phyloP scores from a whole-genome alignment of 2,329 filamentous ascomycete species.

The Fusarium scirpi region DNA sequence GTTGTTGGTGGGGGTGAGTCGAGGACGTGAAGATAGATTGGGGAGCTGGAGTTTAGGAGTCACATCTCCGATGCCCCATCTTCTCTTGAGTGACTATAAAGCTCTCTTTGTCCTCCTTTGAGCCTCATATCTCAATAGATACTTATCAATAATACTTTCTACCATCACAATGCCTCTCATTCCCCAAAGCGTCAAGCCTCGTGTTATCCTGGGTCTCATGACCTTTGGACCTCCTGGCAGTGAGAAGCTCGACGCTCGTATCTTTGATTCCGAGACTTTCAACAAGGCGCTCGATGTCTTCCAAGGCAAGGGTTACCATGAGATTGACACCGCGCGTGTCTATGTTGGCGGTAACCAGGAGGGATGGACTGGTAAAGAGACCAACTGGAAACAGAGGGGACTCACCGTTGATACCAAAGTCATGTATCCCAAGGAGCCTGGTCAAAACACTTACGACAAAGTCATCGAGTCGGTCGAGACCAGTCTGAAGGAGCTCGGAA shows the following conservation, averaged over 20 bases:
- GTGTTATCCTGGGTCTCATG: slow-evolving; percentile 88
- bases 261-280: slow-evolving; percentile 75
- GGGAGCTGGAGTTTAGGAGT: slow-evolving; percentile 39
- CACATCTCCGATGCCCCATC: slow-evolving; percentile 29
- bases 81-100: slow-evolving; percentile 20
- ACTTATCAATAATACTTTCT: background rate
- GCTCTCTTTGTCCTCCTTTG: background rate
- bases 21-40: slow-evolving; percentile 21
- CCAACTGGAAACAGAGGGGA: slow-evolving; percentile 82
- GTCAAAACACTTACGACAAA: slow-evolving; percentile 72
- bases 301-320: slow-evolving; percentile 82
- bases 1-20: slow-evolving; percentile 27
- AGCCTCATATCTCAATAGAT: background rate
- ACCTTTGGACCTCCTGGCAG: slow-evolving; percentile 77
- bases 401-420: slow-evolving; percentile 83
- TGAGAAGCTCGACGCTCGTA: slow-evolving; percentile 71
- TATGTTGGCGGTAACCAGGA: slow-evolving; percentile 83
- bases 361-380: slow-evolving; percentile 75
- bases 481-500: slow-evolving; percentile 77
- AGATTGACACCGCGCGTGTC: slow-evolving; percentile 84
- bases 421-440: slow-evolving; percentile 69
- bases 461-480: slow-evolving; percentile 74
- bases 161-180: slow-evolving; percentile 60
- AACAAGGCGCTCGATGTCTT: slow-evolving; percentile 79
- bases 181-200: slow-evolving; percentile 63